Evolutionary conservation across 352 stramenopile species (phyloP).

Genomic region (Globisporangium echinulatum): DNA sequence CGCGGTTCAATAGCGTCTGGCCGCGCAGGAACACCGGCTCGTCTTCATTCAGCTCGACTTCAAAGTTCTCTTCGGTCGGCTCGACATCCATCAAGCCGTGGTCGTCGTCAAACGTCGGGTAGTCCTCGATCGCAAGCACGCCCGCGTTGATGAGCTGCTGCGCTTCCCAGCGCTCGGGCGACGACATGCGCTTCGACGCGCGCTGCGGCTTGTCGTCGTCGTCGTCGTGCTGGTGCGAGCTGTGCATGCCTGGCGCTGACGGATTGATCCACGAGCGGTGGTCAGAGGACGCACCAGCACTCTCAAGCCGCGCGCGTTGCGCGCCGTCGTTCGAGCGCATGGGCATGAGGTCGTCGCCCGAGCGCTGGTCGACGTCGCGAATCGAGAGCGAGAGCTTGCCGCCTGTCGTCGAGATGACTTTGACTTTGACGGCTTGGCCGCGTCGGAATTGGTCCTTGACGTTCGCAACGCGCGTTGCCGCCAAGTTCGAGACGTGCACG

Average conservation of each 20-base stretch:
- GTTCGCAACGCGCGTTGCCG: constrained; percentile 78
- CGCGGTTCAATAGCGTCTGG: constrained; percentile 87
- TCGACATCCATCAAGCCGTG: constrained; percentile 83
- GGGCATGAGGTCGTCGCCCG: constrained; percentile 92
- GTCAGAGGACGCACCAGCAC: constrained; percentile 18
- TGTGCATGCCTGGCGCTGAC: constrained; percentile 80
- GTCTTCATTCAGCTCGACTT: constrained; percentile 96
- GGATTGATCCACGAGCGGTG: constrained; percentile 79
- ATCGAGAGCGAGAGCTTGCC: constrained; percentile 93
- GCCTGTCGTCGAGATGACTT: constrained; percentile 92
- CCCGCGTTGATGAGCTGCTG: constrained; percentile 97
- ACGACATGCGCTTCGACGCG: constrained; percentile 88
- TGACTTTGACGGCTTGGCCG: constrained; percentile 93
- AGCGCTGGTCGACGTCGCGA: constrained; percentile 96
- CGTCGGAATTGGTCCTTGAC: constrained; percentile 83
- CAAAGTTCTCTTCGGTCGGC: constrained; percentile 81
- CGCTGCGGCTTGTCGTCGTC: constrained; percentile 70
- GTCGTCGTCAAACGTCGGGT: constrained; percentile 96
- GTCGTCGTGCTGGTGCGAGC: constrained; percentile 43
- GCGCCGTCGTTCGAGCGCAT: constrained; percentile 71
- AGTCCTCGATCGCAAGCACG: constrained; percentile 96
- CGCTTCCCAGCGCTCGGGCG: constrained; percentile 96
- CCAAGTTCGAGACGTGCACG: constrained; percentile 94
- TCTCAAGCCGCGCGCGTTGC: constrained; percentile 42
- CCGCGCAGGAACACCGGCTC: constrained; percentile 96